These are phyloP conservation scores for Tremella mesenterica DNA, from an alignment of 768 basidiomycete species.

Conservation along the genomic window DNA sequence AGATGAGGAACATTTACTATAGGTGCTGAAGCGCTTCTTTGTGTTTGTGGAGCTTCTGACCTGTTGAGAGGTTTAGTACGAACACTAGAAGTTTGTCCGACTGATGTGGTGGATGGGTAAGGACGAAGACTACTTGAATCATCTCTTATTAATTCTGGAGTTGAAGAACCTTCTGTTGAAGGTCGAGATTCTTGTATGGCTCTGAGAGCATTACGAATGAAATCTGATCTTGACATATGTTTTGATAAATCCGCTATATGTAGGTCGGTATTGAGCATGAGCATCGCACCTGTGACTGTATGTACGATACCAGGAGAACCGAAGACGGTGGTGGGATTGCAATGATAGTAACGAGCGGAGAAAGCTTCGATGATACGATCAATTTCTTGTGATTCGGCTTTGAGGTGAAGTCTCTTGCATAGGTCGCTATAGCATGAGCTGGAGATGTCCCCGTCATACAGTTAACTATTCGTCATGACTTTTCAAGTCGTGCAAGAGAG, in stretches of 20 bases:
- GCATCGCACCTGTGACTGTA: conserved; percentile 80
- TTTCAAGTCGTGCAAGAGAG: background rate
- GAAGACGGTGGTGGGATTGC: conserved; percentile 71
- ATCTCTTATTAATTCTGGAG: conserved; percentile 57
- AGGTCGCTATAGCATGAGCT: conserved; percentile 53
- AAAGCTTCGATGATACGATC: conserved; percentile 93
- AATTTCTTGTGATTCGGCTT: conserved; percentile 94
- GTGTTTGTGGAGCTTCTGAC: conserved; percentile 3
- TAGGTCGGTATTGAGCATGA: conserved; percentile 92
- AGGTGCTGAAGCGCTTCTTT: conserved; percentile 27
- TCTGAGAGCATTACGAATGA: conserved; percentile 80
- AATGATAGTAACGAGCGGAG: conserved; percentile 80
- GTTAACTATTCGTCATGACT: no score
- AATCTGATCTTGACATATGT: conserved; percentile 86
- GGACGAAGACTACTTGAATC: conserved; percentile 47
- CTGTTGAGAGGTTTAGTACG: conserved; percentile 4
- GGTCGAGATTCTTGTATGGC: conserved; percentile 73
- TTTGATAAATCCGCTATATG: conserved; percentile 83
- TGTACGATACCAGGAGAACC: conserved; percentile 87
- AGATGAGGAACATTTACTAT: conserved; percentile 3
- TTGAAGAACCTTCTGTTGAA: conserved; percentile 48
- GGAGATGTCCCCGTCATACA: background rate
- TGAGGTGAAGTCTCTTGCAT: conserved; percentile 84
- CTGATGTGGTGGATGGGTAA: background rate
- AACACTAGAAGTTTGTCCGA: background rate